A percentile compares a stretch with the other conserved stretches of the same genome.
phyloP scores from a whole-genome alignment of 129 eudicot genomes.

The Lactuca saligna region DNA sequence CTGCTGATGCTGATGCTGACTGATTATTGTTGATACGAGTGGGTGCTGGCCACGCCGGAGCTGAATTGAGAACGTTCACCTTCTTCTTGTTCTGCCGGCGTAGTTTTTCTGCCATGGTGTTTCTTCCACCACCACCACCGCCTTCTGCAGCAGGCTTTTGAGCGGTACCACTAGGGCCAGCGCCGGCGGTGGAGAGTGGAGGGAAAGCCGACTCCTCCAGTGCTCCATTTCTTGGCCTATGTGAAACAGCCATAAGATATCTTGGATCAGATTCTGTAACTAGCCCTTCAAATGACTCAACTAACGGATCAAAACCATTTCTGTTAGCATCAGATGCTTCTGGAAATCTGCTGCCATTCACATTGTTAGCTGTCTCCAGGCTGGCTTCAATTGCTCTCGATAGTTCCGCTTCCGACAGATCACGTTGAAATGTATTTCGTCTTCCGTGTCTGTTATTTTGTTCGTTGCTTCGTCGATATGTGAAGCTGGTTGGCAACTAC shows the following conservation, averaged over 20 bases:
- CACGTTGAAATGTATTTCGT: conserved; percentile 55
- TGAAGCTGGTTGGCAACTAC: conserved; percentile 88
- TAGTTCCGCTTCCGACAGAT: conserved; percentile 60
- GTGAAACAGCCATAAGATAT: conserved; percentile 75
- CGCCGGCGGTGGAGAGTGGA: conserved; percentile 51
- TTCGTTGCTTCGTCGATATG: conserved; percentile 65
- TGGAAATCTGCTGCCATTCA: conserved; percentile 15
- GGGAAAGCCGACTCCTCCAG: conserved; percentile 80
- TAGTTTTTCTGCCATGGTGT: conserved; percentile 77
- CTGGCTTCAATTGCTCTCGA: conserved; percentile 88
- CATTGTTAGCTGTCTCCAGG: conserved; percentile 43
- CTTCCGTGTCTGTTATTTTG: conserved; percentile 76
- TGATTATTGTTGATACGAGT: conserved; percentile 26
- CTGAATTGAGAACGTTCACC: conserved; percentile 34
- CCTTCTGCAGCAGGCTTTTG: conserved; percentile 30
- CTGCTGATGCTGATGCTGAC: conserved; percentile 26
- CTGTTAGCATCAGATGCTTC: conserved; percentile 28
- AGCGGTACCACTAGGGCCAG: conserved; percentile 45
- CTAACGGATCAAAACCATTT: conserved; percentile 45
- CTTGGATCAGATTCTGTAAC: conserved; percentile 60
- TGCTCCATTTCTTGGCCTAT: conserved; percentile 48
- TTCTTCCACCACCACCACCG: conserved; percentile 1
- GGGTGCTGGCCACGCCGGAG: conserved; percentile 53
- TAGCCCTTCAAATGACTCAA: conserved; percentile 54
- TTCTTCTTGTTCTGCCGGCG: conserved; percentile 53